Base-by-base conservation (phyloP, 2,329 filamentous ascomycete genomes). In the Arthroderma sp. region DNA sequence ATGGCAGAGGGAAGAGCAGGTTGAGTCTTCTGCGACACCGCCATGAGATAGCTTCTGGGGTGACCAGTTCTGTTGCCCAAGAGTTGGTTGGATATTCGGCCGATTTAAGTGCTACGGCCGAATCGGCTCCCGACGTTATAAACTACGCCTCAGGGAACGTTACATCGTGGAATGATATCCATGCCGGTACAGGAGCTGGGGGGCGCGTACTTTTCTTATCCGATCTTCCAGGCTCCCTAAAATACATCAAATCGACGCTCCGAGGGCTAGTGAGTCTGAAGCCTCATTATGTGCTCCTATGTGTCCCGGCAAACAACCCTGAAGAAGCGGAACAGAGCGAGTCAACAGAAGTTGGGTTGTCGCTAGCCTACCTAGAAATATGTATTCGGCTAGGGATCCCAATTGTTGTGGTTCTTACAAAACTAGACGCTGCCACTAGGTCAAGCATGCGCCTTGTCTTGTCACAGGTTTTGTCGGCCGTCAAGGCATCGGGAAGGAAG, bases 201-300 rank as follows among this genome's bases (percentile, higher is more conserved):
- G 85, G 82, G 2, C 80, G 88, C 15, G 66, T 98, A 3, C 86
- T 91, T 4, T 88, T 95, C 53, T 70, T 96, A 5, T 86, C 87
- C 0, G 91, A 98, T 63, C 93, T 89, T 38, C 89, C 89, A 10
- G 91, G 91, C 0, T 85, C 94, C 51, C 82, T 88, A 33, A 79
- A 87, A 38, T 98, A 91, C 62, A 77, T 87, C 40, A 80, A 91
- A 45, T 96, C 89, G 4, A 89, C 86, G 2, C 71, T 96, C 43
- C 78, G 89, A 48, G 87, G 88, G 0, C 70, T 98, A n/a, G 75
- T 98, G 51, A 91, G 88, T 38, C 96, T 91, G 88, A 84, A 85
- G 33, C 91, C 91, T 6, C 87, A 96, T 59, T 98, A 91, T 82
- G 87, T 85, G 1, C 63, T 94, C 22, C 72, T 96, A 2, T 95